Evolutionary conservation across 2,329 filamentous ascomycete species (phyloP), one percentile per base, ranked within the genome.

Genomic region (Bimuria novae-zelandiae): DNA sequence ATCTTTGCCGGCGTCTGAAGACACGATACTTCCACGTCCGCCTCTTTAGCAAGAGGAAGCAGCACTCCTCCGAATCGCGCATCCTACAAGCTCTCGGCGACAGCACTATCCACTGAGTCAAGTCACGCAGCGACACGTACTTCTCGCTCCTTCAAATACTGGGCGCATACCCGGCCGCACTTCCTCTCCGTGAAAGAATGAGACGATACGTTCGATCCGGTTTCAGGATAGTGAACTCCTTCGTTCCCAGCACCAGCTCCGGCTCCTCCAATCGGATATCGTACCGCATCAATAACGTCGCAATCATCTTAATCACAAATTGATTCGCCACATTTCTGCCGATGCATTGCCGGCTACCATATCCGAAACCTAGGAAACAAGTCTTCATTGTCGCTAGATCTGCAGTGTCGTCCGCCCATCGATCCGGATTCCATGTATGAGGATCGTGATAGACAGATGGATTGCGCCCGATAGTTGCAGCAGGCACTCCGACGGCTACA

Each of bases 301-400:
- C 54, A 23, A 60, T 52, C 57, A 57, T 57, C 55, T 60, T 60
- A 14, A 55, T 49, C 14, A 57, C 49, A 25, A 60, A 60, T n/a
- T 51, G 51, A n/a, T 51, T 60, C 14, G 57, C 57, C 32, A 57
- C 54, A 32, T 60, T 60, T 16, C 57, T 22, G 1, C 57, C 57
- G 42, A 60, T 60, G 39, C 54, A 60, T 37, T 60, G 57, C 19
- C 57, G 41, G 39, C 57, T 60, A 3, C 57, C 57, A 36, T 44
- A 45, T 19, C 57, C 57, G 46, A 60, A 57, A 12, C 57, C 57
- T 7, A 60, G 42, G 41, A 60, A 60, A 29, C 51, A 53, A 8
- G 39, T 55, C 47, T 57, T 60, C 57, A 60, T 60, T 4, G 40
- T 49, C 30, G 57, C 35, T 4, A 55, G 30, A 23, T 59, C 54